These are phyloP conservation scores for Populus simonii DNA, from an alignment of 345 rosid species.

Conservation along the genomic window DNA sequence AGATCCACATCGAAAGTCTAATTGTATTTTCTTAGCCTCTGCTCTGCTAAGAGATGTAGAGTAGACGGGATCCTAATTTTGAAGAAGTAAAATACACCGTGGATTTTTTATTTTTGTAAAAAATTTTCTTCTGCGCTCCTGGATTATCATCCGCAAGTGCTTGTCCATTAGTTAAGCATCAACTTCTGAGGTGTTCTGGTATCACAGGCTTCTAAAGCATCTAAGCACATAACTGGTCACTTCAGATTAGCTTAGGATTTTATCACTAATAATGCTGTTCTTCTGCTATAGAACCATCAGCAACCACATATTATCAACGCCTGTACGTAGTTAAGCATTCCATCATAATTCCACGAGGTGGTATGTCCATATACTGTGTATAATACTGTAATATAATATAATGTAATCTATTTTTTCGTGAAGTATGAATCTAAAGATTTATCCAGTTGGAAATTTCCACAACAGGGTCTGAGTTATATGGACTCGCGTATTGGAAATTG, in stretches of 20 bases:
- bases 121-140: background rate
- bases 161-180: background rate
- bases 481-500: too few species aligned
- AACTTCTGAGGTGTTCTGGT: background rate
- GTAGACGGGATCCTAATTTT: background rate
- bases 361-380: constrained; percentile 11
- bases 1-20: too few species aligned
- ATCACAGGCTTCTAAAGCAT: background rate
- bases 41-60: background rate
- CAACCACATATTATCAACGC: background rate
- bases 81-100: background rate
- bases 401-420: too few species aligned
- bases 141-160: background rate
- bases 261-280: background rate
- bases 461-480: too few species aligned
- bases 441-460: too few species aligned
- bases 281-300: background rate
- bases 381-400: too few species aligned
- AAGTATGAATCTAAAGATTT: too few species aligned
- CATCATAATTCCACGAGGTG: background rate
- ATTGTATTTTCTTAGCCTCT: background rate
- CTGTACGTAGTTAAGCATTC: background rate
- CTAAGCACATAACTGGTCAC: background rate
- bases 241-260: background rate
- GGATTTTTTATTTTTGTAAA: background rate